phyloP scores from a whole-genome alignment of 1,284 basidiomycete species.

The Cryptococcus hybrid region DNA sequence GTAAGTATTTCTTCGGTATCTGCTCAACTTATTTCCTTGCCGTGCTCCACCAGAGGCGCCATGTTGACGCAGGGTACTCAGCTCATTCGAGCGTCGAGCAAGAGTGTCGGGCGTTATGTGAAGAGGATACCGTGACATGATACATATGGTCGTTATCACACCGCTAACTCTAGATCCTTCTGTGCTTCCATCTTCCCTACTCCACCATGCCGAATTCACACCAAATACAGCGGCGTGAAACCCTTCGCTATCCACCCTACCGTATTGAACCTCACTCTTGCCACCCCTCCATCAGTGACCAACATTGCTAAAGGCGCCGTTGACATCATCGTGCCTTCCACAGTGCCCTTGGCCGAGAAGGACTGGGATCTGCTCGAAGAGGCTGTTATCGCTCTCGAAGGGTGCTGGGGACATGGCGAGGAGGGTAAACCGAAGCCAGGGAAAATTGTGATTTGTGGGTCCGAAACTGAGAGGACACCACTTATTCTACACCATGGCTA shows the following conservation, averaged over 20 bases:
- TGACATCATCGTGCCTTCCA: slow-evolving; percentile 42
- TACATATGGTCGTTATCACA: neutral
- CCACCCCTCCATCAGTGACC: slow-evolving; percentile 26
- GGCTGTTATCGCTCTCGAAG: slow-evolving; percentile 55
- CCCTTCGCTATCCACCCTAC: slow-evolving; percentile 37
- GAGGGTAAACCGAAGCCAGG: slow-evolving; percentile 56
- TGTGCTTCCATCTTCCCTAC: neutral
- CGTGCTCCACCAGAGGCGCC: neutral
- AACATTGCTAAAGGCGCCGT: slow-evolving; percentile 31
- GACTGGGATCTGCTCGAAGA: slow-evolving; percentile 73
- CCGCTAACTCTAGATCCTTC: neutral
- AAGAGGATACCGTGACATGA: neutral
- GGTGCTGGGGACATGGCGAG: slow-evolving; percentile 21
- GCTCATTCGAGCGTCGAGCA: too few relatives aligned
- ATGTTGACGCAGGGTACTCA: too few relatives aligned
- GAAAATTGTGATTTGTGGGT: slow-evolving; percentile 71
- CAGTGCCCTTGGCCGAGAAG: slow-evolving; percentile 50
- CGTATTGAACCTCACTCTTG: slow-evolving; percentile 27
- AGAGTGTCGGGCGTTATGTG: neutral
- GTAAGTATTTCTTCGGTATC: slow-evolving; percentile 9
- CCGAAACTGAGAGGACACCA: neutral
- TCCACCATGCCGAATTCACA: neutral
- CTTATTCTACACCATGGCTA: neutral
- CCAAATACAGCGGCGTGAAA: slow-evolving; percentile 16
- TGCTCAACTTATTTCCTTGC: neutral